These are phyloP conservation scores for Ascochyta pisi DNA, from an alignment of 2,329 filamentous ascomycete species.

Conservation along the genomic window DNA sequence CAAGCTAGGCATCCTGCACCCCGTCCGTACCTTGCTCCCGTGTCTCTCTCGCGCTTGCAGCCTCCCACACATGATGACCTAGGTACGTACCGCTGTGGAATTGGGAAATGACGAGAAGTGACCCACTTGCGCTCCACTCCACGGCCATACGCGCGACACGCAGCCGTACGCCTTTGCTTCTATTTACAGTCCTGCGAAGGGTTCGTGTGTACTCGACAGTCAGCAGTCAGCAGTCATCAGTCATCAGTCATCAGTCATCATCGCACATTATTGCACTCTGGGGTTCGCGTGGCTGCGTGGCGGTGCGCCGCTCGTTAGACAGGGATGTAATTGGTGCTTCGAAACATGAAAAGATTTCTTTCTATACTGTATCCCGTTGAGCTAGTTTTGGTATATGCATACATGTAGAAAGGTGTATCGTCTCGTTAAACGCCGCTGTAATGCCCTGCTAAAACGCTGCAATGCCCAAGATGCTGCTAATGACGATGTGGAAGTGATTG, in stretches of 20 bases:
- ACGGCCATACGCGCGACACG: neutral
- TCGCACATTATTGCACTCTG: neutral
- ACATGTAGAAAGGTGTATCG: neutral
- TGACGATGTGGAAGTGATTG: neutral
- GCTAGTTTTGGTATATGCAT: neutral
- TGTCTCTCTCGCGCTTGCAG: neutral
- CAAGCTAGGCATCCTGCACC: too few relatives aligned
- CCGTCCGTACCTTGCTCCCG: too few relatives aligned
- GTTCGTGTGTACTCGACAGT: neutral
- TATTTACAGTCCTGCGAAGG: constrained; percentile 4
- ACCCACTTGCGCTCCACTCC: neutral
- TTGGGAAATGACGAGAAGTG: constrained; percentile 1
- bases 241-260: neutral
- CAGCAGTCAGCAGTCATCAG: too few relatives aligned
- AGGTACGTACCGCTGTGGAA: neutral
- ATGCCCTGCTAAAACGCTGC: neutral
- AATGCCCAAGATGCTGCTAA: neutral
- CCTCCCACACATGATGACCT: neutral
- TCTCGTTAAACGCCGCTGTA: neutral
- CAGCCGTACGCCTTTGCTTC: neutral
- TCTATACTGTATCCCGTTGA: too few relatives aligned
- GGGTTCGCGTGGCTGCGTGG: constrained; percentile 2
- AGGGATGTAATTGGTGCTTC: too few relatives aligned
- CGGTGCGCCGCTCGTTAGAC: neutral
- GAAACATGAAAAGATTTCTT: too few relatives aligned